phyloP scores from a whole-genome alignment of 108 stramenopile genomes.

The Epithemia pelagica region DNA sequence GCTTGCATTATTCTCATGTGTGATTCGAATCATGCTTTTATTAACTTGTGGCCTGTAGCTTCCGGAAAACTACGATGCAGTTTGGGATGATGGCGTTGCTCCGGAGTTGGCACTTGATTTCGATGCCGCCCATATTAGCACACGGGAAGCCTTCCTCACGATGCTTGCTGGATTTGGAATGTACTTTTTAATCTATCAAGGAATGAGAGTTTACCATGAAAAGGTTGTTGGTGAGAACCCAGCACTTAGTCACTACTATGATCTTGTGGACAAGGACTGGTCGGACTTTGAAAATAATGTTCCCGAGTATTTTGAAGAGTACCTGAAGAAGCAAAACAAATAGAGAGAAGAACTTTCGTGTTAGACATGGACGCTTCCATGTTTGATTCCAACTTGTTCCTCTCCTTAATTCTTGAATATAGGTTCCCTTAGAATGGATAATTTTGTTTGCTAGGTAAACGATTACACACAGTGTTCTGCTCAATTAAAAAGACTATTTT shows the following conservation, averaged over 20 bases:
- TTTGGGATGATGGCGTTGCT: constrained; percentile 96
- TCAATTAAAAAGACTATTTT: no score
- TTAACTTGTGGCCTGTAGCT: no score
- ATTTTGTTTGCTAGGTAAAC: no score
- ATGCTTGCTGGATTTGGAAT: constrained; percentile 79
- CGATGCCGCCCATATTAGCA: constrained; percentile 87
- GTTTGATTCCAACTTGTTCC: no score
- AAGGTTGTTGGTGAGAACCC: constrained; percentile 12
- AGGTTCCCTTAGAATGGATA: no score
- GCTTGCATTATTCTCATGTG: no score
- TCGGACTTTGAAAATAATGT: background rate
- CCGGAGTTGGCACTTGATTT: constrained; percentile 93
- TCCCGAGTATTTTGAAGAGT: no score
- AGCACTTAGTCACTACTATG: constrained; percentile 5
- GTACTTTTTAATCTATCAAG: constrained; percentile 49
- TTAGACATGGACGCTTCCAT: no score
- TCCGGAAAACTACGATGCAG: constrained; percentile 85
- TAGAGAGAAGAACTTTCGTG: background rate
- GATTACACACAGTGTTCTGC: no score
- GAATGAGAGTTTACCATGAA: background rate
- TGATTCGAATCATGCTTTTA: no score
- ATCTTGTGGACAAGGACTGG: constrained; percentile 8
- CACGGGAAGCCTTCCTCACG: constrained; percentile 60
- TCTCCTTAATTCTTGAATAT: no score
- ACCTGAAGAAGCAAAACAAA: background rate